Evolutionary conservation across 2,329 filamentous ascomycete species (phyloP), one percentile per base, ranked within the genome.

Genomic region (Phoma sp.): DNA sequence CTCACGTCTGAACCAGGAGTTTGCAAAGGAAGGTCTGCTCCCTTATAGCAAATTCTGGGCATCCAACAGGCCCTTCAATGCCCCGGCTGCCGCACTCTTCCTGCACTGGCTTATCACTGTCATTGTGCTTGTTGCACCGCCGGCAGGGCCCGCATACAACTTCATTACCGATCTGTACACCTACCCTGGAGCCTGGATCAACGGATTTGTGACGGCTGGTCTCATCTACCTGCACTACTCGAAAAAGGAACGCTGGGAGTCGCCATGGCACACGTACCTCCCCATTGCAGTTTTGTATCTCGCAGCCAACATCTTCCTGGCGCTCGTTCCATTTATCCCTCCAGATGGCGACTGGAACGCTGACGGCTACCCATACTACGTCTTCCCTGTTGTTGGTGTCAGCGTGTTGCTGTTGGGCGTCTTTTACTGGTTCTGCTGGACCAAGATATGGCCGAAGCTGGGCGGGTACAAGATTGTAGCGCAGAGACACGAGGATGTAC

Each of bases 21-120:
- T 91, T 39, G 88, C 85, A 0, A 89, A 88, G 65, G 88, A 91
- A 65, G 87, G 87, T 0, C 76, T 91, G 5, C 67, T 91, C 13
- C 88, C 88, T 0, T 88, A 82, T 50, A 85, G 84, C 57, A 79
- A 80, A 2, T 84, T 91, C 69, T 90, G 85, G 85, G 88, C 88
- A 0, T 89, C 86, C 3, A 88, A 86, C 65, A 84, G 82, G 73
- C 88, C 88, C 0, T 88, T 86, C 58, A 85, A 87, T 51, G 82
- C 88, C 0, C 88, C 88, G 19, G 60, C 69, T 2, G 59, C 71
- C 8, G 69, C 71, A 71, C 74, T 87, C 8, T 84, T 89, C 62
- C 78, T 89, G 19, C 87, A 90, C 70, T 90, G 85, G 82, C 65
- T 87, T 15, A 80, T 89, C 2, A 88, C 86, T 0, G 78, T 88